Evolutionary conservation across 108 stramenopile species (phyloP), one percentile per base, ranked within the genome.

Genomic region (Chaetoceros tenuissimus): DNA sequence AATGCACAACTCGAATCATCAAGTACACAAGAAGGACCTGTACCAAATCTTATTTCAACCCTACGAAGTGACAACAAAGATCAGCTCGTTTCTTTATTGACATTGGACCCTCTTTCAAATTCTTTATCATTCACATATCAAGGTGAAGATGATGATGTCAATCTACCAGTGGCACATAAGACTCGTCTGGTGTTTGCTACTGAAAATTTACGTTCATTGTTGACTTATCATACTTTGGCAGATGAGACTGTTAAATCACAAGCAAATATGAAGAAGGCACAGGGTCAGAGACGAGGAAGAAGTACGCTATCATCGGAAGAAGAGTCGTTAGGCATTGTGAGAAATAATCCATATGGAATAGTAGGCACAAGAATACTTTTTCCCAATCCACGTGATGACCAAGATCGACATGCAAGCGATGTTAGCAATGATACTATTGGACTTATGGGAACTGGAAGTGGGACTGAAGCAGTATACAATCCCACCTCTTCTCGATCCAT

Each of bases 51-150:
- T 18, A 34, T 69, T 18, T 72, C 64, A 3, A 75, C 80, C 17
- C 40, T 81, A 43, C 62, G 80, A n/a, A 31, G 76, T 16, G 80
- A 81, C 53, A 76, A 81, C 52, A 63, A 63, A 19, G 80, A 81
- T 22, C 69, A 72, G 31, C 53, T 81, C 3, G 0, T 72, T 24
- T 29, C 51, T 16, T 23, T 76, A 34, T 53, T 81, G 20, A 18
- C 45, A 8, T 43, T 21, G 0, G 25, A 67, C 51, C 67, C 72
- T 24, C 27, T 21, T 25, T 5, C 34, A 40, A 40, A 40, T 13
- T 5, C 13, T 40, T 40, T 40, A 13, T 10, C 34, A 5, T 40
- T 40, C 13, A 13, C 5, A 40, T 5, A 40, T 10, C 13, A 10
- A 5, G 13, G 13, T 5, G 34, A 5, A 40, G 34, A 40, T 10